These are phyloP conservation scores for Hemisphaericaspora subhashii DNA, from an alignment of 1,139 yeast genomes.

Conservation along the genomic window DNA sequence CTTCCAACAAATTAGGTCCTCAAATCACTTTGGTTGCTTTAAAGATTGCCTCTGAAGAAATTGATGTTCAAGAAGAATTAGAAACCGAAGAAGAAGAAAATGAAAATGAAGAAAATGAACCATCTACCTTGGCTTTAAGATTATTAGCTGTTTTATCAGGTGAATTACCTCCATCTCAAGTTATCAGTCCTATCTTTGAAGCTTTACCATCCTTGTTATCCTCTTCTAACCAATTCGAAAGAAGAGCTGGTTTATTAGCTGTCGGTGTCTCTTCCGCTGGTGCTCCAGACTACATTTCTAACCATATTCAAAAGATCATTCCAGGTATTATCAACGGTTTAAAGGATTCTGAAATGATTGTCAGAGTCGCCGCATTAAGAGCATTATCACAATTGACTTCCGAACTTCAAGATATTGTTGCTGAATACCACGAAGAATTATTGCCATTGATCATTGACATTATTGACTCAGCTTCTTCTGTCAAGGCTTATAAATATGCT, in stretches of 20 bases:
- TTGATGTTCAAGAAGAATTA: conserved; percentile 69
- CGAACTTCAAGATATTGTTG: conserved; percentile 81
- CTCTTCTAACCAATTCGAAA: conserved; percentile 69
- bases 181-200: conserved; percentile 75
- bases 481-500: conserved; percentile 86
- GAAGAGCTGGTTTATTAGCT: conserved; percentile 85
- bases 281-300: conserved; percentile 87
- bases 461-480: conserved; percentile 82
- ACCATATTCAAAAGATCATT: conserved; percentile 71
- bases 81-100: conserved; percentile 84
- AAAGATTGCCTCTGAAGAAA: conserved; percentile 76
- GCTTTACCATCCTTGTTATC: conserved; percentile 60
- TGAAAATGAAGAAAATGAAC: conserved; percentile 87
- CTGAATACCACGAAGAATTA: conserved; percentile 77
- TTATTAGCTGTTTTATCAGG: conserved; percentile 75
- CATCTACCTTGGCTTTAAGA: conserved; percentile 77
- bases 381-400: conserved; percentile 76
- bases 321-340: conserved; percentile 76
- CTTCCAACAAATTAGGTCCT: conserved; percentile 74
- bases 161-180: conserved; percentile 91
- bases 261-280: conserved; percentile 87
- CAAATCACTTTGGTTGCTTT: conserved; percentile 72
- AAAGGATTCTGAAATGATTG: conserved; percentile 73
- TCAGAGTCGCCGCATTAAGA: conserved; percentile 83
- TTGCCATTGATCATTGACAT: conserved; percentile 85